Conservation (phyloP, 176 grass and related monocot genomes). For the Phoenix roebelenii region DNA sequence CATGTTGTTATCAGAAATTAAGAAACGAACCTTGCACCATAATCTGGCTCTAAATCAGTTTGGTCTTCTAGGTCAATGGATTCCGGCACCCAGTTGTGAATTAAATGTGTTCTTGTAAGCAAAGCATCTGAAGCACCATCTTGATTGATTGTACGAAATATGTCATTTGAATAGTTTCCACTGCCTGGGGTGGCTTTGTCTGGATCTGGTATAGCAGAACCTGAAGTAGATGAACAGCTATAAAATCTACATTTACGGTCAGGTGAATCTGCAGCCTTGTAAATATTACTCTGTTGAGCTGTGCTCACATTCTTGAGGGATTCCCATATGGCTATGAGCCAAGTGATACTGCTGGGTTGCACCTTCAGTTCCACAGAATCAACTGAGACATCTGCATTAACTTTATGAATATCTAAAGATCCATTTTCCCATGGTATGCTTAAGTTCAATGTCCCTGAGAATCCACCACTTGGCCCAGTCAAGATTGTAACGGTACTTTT, state of each 20-base stretch:
- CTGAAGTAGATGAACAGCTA: conserved; percentile 21
- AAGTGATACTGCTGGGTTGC: conserved; percentile 60
- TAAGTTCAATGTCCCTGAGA: conserved; percentile 75
- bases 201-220: conserved; percentile 32
- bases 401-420: conserved; percentile 59
- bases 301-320: conserved; percentile 38
- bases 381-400: conserved; percentile 70
- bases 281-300: conserved; percentile 21
- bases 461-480: conserved; percentile 78
- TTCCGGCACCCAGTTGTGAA: conserved; percentile 83
- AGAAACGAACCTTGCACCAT: conserved; percentile 69
- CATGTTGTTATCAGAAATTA: neutral
- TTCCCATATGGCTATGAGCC: conserved; percentile 49
- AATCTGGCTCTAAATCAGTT: conserved; percentile 57
- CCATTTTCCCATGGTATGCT: conserved; percentile 96
- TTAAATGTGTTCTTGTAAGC: conserved; percentile 55
- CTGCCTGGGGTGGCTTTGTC: conserved; percentile 18
- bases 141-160: conserved; percentile 33
- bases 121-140: conserved; percentile 59
- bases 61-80: conserved; percentile 38
- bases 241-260: conserved; percentile 23
- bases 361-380: conserved; percentile 68
- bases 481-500: conserved; percentile 56
- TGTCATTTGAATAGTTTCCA: conserved; percentile 12
- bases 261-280: conserved; percentile 38